Evolutionary conservation across 1,284 basidiomycete species (phyloP).

Genomic region (Ceratobasidium sp.): DNA sequence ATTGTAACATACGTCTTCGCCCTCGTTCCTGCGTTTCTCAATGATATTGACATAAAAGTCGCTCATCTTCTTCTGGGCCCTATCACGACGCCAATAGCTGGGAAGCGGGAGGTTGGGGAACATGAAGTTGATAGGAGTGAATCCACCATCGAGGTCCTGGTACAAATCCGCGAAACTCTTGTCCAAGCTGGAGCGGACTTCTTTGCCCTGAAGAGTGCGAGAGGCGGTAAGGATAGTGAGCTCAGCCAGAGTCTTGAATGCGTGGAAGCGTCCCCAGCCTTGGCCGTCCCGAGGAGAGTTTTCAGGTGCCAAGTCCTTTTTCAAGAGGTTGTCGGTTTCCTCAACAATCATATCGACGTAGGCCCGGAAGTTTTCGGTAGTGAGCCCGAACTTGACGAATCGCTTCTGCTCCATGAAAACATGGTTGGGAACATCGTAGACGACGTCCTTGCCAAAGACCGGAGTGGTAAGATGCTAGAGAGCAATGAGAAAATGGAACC

Average conservation of each 20-base stretch:
- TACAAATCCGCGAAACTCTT: slow-evolving; percentile 90
- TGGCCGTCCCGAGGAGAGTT: slow-evolving; percentile 20
- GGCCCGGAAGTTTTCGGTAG: slow-evolving; percentile 89
- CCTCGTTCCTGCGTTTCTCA: slow-evolving; percentile 74
- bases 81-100: slow-evolving; percentile 88
- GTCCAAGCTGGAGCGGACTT: slow-evolving; percentile 85
- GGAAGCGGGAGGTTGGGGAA: slow-evolving; percentile 95
- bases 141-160: slow-evolving; percentile 92
- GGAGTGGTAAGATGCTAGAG: slow-evolving; percentile 87
- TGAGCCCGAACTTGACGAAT: slow-evolving; percentile 95
- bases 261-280: slow-evolving; percentile 78
- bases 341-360: slow-evolving; percentile 94
- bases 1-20: slow-evolving; percentile 61
- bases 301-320: slow-evolving; percentile 61
- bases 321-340: slow-evolving; percentile 82
- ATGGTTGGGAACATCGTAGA: slow-evolving; percentile 97
- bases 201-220: slow-evolving; percentile 92
- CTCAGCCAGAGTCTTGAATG: slow-evolving; percentile 84
- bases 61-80: slow-evolving; percentile 93
- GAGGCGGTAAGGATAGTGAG: slow-evolving; percentile 96
- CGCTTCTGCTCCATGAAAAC: slow-evolving; percentile 99
- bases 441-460: slow-evolving; percentile 97
- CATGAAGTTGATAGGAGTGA: slow-evolving; percentile 93
- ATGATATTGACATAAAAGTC: slow-evolving; percentile 95
- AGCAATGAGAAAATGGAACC: slow-evolving; percentile 4